These are phyloP conservation scores for Nepenthes alata DNA, from an alignment of 179 eudicot species.

Conservation along the genomic window DNA sequence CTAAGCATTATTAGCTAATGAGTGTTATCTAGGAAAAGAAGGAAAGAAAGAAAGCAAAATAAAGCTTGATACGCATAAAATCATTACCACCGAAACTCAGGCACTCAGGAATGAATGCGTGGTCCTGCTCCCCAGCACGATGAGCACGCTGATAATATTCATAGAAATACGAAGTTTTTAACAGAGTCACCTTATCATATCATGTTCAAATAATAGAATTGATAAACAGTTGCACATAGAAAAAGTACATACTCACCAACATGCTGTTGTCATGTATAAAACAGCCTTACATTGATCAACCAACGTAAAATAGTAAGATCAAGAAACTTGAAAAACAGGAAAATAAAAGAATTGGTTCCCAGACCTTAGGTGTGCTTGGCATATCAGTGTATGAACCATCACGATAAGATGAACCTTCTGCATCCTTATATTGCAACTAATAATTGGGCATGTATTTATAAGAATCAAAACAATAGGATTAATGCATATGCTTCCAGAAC, in stretches of 20 bases:
- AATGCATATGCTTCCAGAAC: not conserved
- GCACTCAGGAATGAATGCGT: constrained; percentile 60
- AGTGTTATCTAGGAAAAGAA: not conserved
- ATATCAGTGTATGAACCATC: constrained; percentile 73
- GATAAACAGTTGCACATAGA: not conserved
- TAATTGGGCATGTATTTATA: constrained; percentile 7
- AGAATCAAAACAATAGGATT: constrained; percentile 7
- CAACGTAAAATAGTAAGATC: not conserved
- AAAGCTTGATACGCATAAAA: not conserved
- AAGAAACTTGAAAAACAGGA: not conserved
- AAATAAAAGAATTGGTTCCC: not conserved
- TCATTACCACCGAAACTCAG: constrained; percentile 61
- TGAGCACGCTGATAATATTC: constrained; percentile 37
- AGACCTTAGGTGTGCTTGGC: constrained; percentile 74
- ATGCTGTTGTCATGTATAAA: not conserved
- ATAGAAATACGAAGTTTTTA: not conserved
- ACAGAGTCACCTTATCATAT: not conserved
- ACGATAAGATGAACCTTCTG: constrained; percentile 76
- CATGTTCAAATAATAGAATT: not conserved
- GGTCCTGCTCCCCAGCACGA: constrained; percentile 68
- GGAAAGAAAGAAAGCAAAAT: not conserved
- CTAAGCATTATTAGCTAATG: not conserved
- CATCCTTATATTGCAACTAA: constrained; percentile 87
- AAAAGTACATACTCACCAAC: not conserved
- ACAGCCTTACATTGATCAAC: not conserved